Base-by-base conservation (phyloP, 2,329 filamentous ascomycete genomes). In the Trichoderma aggressivum region DNA sequence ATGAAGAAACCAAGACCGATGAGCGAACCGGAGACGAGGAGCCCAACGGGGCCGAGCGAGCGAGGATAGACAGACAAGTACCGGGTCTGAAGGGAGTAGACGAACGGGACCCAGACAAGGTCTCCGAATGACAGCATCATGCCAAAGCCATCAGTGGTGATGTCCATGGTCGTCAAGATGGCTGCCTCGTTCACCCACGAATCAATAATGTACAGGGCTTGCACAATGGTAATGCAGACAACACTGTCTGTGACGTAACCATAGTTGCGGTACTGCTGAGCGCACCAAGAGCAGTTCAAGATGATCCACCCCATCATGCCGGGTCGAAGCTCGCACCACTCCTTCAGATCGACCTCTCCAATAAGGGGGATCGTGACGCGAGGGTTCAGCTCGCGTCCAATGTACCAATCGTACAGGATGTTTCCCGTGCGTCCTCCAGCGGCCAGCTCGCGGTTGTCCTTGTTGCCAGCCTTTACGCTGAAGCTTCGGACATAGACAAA, bases 101-200 rank as follows among this genome's bases (percentile, higher is more conserved):
- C 86, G 80, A 97, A 97, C 0, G 95, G 95, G 3, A 98, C 88
- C 95, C 95, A 98, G 73, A 92, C 92, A 7, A 98, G 86, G 77
- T 98, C 95, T 70, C 94, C 95, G 79, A 98, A 98, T 2, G 93
- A 86, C 39, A 98, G 87, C 95, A 98, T 98, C 84, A 94, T 94
- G 67, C 95, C 95, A 76, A 98, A 97, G 7, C 95, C 95, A 76
- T 98, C 95, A 55, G 90, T 93, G 65, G 91, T 97, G 75, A 98
- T 92, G 79, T 98, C 95, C 83, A 98, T 98, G 36, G 94, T 98
- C 1, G 94, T 98, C 74, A 98, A 84, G 73, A 98, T 92, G 2
- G 94, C 92, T 0, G 92, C 87, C 80, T 98, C 95, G 87, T 95
- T 96, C 84, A 91, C 94, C 74, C 94, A 89, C 8, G 90, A 90